phyloP scores from a whole-genome alignment of 495 filamentous ascomycete genomes.

The Neurospora africana region DNA sequence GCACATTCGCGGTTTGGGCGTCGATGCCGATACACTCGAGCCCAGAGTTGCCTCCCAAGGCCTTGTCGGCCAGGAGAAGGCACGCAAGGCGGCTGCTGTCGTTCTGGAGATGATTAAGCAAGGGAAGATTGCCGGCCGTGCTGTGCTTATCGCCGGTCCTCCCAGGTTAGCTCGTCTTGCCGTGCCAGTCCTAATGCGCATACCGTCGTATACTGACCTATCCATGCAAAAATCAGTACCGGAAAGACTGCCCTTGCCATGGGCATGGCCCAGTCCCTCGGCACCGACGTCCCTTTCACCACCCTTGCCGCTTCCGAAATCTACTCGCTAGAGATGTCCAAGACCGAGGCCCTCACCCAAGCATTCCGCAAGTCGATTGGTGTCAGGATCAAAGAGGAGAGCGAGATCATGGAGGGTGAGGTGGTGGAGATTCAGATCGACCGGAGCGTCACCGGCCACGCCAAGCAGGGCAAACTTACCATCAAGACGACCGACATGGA shows the following conservation, averaged over 20 bases:
- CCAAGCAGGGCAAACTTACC: conserved; percentile 97
- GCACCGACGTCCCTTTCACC: conserved; percentile 89
- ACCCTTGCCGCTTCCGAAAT: conserved; percentile 93
- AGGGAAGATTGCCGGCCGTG: conserved; percentile 93
- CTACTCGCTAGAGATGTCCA: conserved; percentile 97
- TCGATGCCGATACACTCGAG: conserved; percentile 84
- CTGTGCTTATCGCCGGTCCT: conserved; percentile 89
- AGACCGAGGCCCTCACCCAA: conserved; percentile 94
- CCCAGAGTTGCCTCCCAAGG: conserved; percentile 81
- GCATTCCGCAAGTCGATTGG: conserved; percentile 96
- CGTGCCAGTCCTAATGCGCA: neutral
- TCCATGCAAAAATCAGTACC: conserved; percentile 43
- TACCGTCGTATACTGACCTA: conserved; percentile 2
- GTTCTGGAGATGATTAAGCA: conserved; percentile 98
- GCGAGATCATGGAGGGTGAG: conserved; percentile 97
- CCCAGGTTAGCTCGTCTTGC: conserved; percentile 45
- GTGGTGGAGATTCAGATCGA: conserved; percentile 99
- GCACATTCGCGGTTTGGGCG: conserved; percentile 90
- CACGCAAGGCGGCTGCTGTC: conserved; percentile 88
- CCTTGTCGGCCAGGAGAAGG: conserved; percentile 94
- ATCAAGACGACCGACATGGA: conserved; percentile 99
- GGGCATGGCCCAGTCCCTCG: conserved; percentile 95
- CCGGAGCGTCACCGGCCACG: conserved; percentile 87
- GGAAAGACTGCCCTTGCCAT: conserved; percentile 98
- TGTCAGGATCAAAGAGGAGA: conserved; percentile 94